A percentile compares a stretch with the other conserved stretches of the same genome.
These are phyloP conservation scores for Neurospora intermedia DNA, from an alignment of 495 filamentous ascomycete genomes.

Conservation along the genomic window DNA sequence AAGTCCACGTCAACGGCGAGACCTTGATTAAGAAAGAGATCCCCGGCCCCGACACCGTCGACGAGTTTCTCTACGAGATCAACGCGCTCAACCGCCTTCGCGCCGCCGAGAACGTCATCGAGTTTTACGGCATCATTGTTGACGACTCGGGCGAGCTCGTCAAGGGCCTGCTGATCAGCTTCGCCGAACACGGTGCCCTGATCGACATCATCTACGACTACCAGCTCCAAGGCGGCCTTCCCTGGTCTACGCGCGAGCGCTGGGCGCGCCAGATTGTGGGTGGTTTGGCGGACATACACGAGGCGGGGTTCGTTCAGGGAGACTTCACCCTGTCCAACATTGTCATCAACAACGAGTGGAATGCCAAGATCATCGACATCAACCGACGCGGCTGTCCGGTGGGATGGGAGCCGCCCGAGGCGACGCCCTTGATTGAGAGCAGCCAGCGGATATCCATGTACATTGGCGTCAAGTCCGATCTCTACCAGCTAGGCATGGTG, in stretches of 20 bases:
- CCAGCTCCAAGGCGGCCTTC: slow-evolving; percentile 40
- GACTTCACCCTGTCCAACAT: slow-evolving; percentile 98
- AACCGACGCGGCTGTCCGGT: slow-evolving; percentile 92
- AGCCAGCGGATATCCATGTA: slow-evolving; percentile 95
- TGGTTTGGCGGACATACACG: slow-evolving; percentile 86
- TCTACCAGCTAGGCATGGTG: slow-evolving; percentile 95
- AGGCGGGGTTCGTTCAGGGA: slow-evolving; percentile 92
- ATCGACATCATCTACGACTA: slow-evolving; percentile 84
- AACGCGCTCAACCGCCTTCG: slow-evolving; percentile 80
- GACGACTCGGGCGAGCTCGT: slow-evolving; percentile 65
- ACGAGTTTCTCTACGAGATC: slow-evolving; percentile 96
- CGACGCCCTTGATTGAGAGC: slow-evolving; percentile 75
- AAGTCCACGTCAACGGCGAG: slow-evolving; percentile 58
- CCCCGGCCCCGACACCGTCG: slow-evolving; percentile 87
- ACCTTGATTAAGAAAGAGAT: slow-evolving; percentile 96
- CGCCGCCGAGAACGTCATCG: slow-evolving; percentile 66
- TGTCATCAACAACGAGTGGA: slow-evolving; percentile 72
- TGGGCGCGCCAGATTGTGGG: slow-evolving; percentile 92
- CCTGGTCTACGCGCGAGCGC: slow-evolving; percentile 68
- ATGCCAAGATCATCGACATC: slow-evolving; percentile 97
- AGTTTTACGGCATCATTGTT: slow-evolving; percentile 80
- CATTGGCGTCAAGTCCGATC: slow-evolving; percentile 94
- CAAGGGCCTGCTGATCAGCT: slow-evolving; percentile 85
- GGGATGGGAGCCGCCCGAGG: slow-evolving; percentile 95
- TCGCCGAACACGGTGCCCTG: slow-evolving; percentile 76